Evolutionary conservation across 345 rosid genomes (phyloP).

Genomic region (Hibiscus syriacus): DNA sequence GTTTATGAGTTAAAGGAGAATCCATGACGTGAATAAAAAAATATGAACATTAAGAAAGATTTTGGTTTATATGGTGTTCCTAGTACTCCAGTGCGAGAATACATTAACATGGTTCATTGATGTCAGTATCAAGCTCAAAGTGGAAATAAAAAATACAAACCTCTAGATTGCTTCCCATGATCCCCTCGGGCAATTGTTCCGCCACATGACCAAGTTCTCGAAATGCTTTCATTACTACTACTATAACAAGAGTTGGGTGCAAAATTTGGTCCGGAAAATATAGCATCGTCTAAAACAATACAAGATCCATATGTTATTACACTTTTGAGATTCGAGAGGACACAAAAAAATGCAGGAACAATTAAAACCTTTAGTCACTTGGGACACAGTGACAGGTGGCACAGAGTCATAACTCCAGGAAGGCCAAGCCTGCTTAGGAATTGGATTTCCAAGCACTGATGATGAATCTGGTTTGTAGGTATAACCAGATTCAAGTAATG

Average conservation of each 20-base stretch:
- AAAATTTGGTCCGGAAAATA: constrained; percentile 16
- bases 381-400: constrained; percentile 29
- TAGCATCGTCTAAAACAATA: constrained; percentile 25
- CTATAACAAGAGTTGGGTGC: constrained; percentile 29
- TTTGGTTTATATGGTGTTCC: neutral
- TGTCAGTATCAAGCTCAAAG: neutral
- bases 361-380: constrained; percentile 35
- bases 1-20: neutral
- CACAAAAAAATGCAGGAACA: neutral
- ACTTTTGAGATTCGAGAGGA: neutral
- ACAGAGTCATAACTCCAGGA: constrained; percentile 40
- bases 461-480: no score
- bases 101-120: neutral
- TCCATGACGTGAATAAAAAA: neutral
- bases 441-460: constrained; percentile 36
- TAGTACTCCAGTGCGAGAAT: no score
- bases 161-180: constrained; percentile 31
- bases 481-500: constrained; percentile 41
- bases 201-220: constrained; percentile 24
- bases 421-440: constrained; percentile 31
- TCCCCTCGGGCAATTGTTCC: constrained; percentile 25
- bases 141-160: constrained; percentile 22
- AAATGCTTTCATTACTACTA: constrained; percentile 41
- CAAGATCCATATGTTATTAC: no score
- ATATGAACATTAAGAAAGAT: neutral